Evolutionary conservation across 1,284 basidiomycete genomes (phyloP).

Genomic region (Malassezia sympodialis): DNA sequence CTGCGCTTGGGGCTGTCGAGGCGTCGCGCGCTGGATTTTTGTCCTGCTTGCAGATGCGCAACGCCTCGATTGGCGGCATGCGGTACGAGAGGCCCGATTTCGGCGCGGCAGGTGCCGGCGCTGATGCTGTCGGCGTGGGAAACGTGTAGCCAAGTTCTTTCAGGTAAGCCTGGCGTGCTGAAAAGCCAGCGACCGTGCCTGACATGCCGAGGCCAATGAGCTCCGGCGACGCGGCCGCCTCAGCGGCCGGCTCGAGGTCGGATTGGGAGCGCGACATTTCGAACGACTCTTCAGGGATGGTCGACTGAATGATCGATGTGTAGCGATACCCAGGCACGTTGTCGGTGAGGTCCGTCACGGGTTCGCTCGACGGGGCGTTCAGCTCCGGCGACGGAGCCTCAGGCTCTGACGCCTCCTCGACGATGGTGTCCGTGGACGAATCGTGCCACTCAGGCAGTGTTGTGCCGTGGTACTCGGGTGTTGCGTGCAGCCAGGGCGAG

Average conservation of each 20-base stretch:
- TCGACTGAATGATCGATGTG: background rate
- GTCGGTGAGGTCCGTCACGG: background rate
- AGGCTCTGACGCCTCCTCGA: background rate
- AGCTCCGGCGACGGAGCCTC: background rate
- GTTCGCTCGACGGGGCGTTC: background rate
- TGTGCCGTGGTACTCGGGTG: background rate
- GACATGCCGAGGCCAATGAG: background rate
- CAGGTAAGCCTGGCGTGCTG: constrained; percentile 1
- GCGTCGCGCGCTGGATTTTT: background rate
- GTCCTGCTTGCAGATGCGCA: constrained; percentile 4
- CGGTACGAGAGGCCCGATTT: background rate
- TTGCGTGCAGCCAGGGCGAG: constrained; percentile 4
- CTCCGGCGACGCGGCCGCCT: background rate
- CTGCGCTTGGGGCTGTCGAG: background rate
- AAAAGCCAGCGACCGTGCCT: background rate
- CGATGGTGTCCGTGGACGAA: background rate
- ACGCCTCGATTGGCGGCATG: background rate
- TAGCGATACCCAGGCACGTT: background rate
- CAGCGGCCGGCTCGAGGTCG: background rate
- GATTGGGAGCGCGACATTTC: background rate
- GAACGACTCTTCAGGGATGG: background rate
- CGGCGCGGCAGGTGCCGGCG: background rate
- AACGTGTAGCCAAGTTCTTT: background rate
- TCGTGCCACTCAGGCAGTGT: background rate
- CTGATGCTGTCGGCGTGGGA: background rate